Evolutionary conservation across 495 filamentous ascomycete species (phyloP), one percentile per base, ranked within the genome.

Genomic region (Delitschia confertaspora): DNA sequence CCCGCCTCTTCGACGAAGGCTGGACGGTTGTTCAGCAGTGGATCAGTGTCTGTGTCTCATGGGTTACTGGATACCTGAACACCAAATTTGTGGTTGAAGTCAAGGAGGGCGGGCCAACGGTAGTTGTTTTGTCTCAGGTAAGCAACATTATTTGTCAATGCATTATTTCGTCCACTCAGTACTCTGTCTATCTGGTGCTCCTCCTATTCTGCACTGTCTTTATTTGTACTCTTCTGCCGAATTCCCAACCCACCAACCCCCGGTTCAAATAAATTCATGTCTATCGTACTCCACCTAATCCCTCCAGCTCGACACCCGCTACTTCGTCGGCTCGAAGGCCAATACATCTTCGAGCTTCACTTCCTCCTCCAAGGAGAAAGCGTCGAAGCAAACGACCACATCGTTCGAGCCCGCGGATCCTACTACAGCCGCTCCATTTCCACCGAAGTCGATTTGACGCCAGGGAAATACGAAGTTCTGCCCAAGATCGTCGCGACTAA

Each of bases 11-110:
- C 51, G 80, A 79, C 19, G 64, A 72, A 0, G 74, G 80, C 11
- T 95, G 88, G 88, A 80, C 75, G 17, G 71, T 94, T 23, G 76
- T 82, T 0, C 82, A 83, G 40, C 75, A 83, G 38, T 95, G 89
- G 89, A 85, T 86, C 0, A 83, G 75, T 0, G 64, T 94, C 14
- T 75, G 77, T 31, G 81, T 95, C 4, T 80, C 88, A 1, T 95
- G 88, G 87, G 80, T 76, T 16, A 72, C 77, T 1, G 85, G 88
- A 41, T 95, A 89, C 56, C 80, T 88, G 53, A 74, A 80, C 52
- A 91, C 84, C 11, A 86, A 85, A 47, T 95, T 93, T 58, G 60
- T 71, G 34, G 71, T 94, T 38, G 76, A 73, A 2, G 67, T 95
- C 3, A 71, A 69, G 13, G 74, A 80, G 47, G 62, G 65, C 1